A percentile compares a stretch with the other conserved stretches of the same genome.
Conservation (phyloP, 108 stramenopile genomes). For the Cylindrotheca fusiformis region DNA sequence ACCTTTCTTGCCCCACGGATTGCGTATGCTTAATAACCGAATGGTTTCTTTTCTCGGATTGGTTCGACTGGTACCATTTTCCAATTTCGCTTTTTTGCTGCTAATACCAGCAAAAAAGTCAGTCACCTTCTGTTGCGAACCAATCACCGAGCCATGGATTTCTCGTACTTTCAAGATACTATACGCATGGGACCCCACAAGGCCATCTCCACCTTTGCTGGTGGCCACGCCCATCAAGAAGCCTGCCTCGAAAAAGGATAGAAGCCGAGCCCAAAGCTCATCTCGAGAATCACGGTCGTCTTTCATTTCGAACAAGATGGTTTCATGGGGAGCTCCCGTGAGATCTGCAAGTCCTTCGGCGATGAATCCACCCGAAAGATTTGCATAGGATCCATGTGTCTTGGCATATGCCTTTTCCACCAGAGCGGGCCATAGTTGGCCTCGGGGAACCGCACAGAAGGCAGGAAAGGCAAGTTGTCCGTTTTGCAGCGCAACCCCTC, state of each 20-base stretch:
- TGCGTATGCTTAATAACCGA: conserved; percentile 66
- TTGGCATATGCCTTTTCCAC: conserved; percentile 96
- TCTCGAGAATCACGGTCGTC: conserved; percentile 11
- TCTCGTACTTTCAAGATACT: conserved; percentile 81
- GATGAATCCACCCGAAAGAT: conserved; percentile 48
- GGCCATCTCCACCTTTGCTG: conserved; percentile 40
- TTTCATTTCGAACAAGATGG: conserved; percentile 30
- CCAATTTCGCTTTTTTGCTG: too few species aligned
- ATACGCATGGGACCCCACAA: conserved; percentile 89
- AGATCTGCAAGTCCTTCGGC: conserved; percentile 71
- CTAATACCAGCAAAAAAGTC: background rate
- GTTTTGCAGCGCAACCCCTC: background rate
- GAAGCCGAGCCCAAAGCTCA: conserved; percentile 50
- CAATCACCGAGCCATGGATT: conserved; percentile 19
- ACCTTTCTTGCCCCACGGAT: conserved; percentile 45
- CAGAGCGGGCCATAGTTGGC: conserved; percentile 89
- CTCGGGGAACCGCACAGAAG: conserved; percentile 9
- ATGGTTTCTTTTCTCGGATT: too few species aligned
- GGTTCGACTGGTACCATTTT: too few species aligned
- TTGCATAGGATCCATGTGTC: conserved; percentile 62
- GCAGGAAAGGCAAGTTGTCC: conserved; percentile 7
- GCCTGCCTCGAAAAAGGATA: conserved; percentile 22
- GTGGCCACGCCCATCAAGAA: conserved; percentile 66
- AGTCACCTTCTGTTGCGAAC: background rate
- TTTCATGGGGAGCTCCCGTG: conserved; percentile 47